Evolutionary conservation across 139 green algal species (phyloP), one percentile per base, ranked within the genome.

Genomic region (Pycnococcus provasolii): DNA sequence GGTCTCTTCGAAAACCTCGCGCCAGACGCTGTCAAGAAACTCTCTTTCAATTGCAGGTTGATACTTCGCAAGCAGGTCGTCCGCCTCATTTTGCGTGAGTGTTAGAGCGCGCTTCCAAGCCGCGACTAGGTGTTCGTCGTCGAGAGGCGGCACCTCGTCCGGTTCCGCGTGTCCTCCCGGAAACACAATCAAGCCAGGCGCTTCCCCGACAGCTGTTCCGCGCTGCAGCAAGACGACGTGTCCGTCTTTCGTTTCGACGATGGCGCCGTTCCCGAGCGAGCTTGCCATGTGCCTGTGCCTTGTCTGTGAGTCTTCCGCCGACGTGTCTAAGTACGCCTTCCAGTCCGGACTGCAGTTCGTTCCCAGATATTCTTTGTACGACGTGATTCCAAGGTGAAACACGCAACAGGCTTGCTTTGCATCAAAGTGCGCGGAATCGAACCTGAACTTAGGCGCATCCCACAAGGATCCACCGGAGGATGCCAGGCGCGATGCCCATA

Each of bases 101-200:
- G 26, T 26, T 26, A 26, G 26, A 26, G 26, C 26, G 26, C 26
- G 26, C 26, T 26, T 26, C 26, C 26, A 26, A 26, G 26, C 26
- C 26, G 26, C 58, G 7, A 64, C 40, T 2, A 50, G 1, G 11
- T 48, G 43, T n/a, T 64, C 58, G 8, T 48, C 58, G 37, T 45
- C 41, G 58, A 39, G 5, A 26, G 51, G 13, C 13, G 13, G 15
- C 1, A 62, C 37, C 37, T 48, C 41, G 39, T 39, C 39, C 4
- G 58, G 58, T 39, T 78, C 72, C 7, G 68, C 53, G 55, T 78
- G 72, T 39, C 72, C 72, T 2, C 72, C 72, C 0, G 72, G 58
- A 60, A 75, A 77, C 40, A 78, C 72, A 3, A 65, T 26, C 45
- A 42, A 53, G 9, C 69, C 53, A 8, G 73, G 58, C 44, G 58